Percentiles rank a stretch among this genome's conserved stretches.
phyloP scores from a whole-genome alignment of 2,329 filamentous ascomycete genomes.

The Emmonsiellopsis sp. region DNA sequence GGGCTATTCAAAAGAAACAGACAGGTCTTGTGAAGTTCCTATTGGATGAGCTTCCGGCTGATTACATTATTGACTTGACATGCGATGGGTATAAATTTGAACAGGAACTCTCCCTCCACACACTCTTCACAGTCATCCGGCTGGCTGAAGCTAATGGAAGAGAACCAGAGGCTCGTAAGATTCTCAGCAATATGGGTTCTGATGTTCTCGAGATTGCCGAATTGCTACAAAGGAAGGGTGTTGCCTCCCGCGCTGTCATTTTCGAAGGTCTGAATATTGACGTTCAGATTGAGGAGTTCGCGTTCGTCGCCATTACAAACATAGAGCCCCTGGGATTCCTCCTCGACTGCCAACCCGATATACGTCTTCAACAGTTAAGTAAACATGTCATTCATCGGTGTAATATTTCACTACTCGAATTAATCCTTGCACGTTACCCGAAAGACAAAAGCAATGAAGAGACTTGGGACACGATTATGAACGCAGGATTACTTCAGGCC shows the following conservation, averaged over 20 bases:
- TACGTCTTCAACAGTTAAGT: not conserved
- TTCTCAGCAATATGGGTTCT: not conserved
- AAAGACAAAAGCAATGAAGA: not conserved
- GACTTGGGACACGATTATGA: not conserved
- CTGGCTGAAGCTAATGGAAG: not conserved
- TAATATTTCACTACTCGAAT: not conserved
- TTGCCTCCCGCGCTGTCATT: too few species aligned
- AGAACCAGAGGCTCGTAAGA: not conserved
- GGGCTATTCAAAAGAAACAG: not conserved
- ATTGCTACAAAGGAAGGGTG: not conserved
- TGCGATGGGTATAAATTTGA: too few species aligned
- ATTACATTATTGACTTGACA: too few species aligned
- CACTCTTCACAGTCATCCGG: too few species aligned
- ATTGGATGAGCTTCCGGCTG: not conserved
- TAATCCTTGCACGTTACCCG: not conserved
- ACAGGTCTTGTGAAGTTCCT: not conserved
- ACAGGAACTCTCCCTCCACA: too few species aligned
- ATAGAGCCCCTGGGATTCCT: not conserved
- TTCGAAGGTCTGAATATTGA: not conserved
- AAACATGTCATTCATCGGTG: not conserved
- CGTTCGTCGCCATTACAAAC: not conserved
- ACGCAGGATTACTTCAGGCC: not conserved
- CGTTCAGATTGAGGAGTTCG: not conserved
- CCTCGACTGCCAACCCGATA: not conserved
- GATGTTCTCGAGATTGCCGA: not conserved